These are phyloP conservation scores for Agrocybe praecox DNA, from an alignment of 768 basidiomycete species.

Conservation along the genomic window DNA sequence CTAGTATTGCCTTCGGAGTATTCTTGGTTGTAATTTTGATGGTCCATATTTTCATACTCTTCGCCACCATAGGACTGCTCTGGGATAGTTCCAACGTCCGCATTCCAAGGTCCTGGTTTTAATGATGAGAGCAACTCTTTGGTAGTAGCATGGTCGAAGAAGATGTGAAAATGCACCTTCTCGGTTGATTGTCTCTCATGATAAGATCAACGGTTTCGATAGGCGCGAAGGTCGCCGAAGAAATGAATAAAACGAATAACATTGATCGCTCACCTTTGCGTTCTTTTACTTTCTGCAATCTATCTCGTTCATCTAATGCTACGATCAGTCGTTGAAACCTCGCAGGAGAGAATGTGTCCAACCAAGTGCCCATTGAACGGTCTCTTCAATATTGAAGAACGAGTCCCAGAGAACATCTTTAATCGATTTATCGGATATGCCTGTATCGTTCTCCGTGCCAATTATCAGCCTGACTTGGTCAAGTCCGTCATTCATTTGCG, in stretches of 20 bases:
- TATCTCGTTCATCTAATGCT: neutral
- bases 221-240: constrained; percentile 29
- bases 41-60: constrained; percentile 13
- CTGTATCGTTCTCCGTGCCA: constrained; percentile 64
- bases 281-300: constrained; percentile 61
- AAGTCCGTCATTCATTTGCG: constrained; percentile 70
- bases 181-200: constrained; percentile 39
- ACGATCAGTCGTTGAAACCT: neutral
- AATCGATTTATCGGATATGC: constrained; percentile 74
- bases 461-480: constrained; percentile 69
- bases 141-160: constrained; percentile 1
- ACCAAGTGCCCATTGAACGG: constrained; percentile 78
- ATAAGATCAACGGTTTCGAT: constrained; percentile 24
- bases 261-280: constrained; percentile 79
- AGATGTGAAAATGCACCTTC: constrained; percentile 62
- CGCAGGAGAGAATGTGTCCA: constrained; percentile 25
- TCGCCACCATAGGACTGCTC: constrained; percentile 12
- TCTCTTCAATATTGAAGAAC: constrained; percentile 83
- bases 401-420: constrained; percentile 84
- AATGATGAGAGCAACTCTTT: constrained; percentile 1
- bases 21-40: constrained; percentile 22
- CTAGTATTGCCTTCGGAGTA: constrained; percentile 31
- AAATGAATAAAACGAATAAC: constrained; percentile 25
- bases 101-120: constrained; percentile 1
- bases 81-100: neutral